Base-by-base conservation (phyloP, 495 filamentous ascomycete genomes). In the Daldinia caldariorum region DNA sequence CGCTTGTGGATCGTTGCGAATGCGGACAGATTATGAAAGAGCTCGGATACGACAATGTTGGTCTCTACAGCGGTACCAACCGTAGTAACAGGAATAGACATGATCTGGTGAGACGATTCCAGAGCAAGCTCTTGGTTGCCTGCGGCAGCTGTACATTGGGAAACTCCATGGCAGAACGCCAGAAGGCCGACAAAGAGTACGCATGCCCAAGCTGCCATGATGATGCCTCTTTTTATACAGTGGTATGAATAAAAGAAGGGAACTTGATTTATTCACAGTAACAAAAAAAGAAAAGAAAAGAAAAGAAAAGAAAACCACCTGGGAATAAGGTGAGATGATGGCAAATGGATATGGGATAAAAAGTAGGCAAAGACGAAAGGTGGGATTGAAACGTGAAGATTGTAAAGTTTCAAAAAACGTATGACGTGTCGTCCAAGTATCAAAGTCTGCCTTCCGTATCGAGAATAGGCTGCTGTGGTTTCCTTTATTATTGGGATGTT, bases 121-220 rank as follows among this genome's bases (percentile, higher is more conserved):
- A 37, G 18, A 34, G 53, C 35, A 20, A 47, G 4, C 18, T 38
- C 69, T 41, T 64, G 64, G 54, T 55, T 64, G 29, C 61, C 47
- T 22, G 3, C 29, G 13, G 61, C 4, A 6, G 8, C 54, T 22
- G 50, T 61, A 14, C 38, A 59, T 12, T 58, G 41, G 26, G 22
- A 35, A 54, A 63, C 38, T 13, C 60, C 59, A 32, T 68, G 51
- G 69, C 31, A 63, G 39, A 70, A 18, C 38, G 72, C 74, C 69
- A 74, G 47, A 39, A 76, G 47, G 67, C 68, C 63, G 37, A 59
- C 10, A 13, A 70, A 49, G 43, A 71, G 31, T 22, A 67, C 57
- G 60, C 18, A 47, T 38, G 55, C 0, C 32, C 63, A 63, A 12
- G 20, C 1, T 26, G 59, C 37, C 54, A 67, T 63, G 22, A 6